Evolutionary conservation across 139 green algal species (phyloP).

Genomic region (Volvox africanus): DNA sequence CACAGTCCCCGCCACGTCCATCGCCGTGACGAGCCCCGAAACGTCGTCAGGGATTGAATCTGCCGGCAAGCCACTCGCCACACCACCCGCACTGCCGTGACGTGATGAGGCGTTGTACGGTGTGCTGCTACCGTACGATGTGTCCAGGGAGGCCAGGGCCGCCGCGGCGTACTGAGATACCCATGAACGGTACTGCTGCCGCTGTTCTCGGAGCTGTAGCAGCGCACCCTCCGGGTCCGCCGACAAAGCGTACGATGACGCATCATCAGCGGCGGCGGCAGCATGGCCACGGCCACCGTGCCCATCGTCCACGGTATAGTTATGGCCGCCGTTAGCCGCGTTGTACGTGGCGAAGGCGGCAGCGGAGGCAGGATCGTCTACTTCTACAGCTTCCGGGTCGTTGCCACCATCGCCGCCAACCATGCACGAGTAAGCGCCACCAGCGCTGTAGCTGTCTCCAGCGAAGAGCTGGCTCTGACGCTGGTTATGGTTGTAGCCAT

Average conservation of each 20-base stretch:
- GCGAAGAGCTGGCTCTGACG: background rate
- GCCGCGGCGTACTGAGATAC: conserved; percentile 12
- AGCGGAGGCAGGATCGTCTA: no score
- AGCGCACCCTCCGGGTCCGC: conserved; percentile 6
- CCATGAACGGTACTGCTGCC: conserved; percentile 33
- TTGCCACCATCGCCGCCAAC: background rate
- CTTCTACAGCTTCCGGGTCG: background rate
- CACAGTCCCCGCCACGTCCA: conserved; percentile 27
- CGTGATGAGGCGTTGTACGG: background rate
- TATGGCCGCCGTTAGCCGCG: no score
- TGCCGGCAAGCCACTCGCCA: background rate
- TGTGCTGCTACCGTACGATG: background rate
- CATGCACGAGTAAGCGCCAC: no score
- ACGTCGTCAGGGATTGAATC: background rate
- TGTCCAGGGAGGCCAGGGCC: conserved; percentile 14
- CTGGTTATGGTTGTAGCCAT: background rate
- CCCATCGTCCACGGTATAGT: background rate
- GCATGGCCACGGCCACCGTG: background rate
- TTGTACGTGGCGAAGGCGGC: no score
- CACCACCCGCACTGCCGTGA: background rate
- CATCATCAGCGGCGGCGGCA: background rate
- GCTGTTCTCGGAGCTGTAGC: background rate
- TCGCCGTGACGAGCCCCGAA: conserved; percentile 11
- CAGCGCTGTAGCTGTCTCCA: background rate
- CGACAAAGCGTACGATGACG: background rate